A percentile compares a stretch with the other conserved stretches of the same genome.
Evolutionary conservation across 73 alveolate species (phyloP).

Genomic region (Paramecium caudatum): DNA sequence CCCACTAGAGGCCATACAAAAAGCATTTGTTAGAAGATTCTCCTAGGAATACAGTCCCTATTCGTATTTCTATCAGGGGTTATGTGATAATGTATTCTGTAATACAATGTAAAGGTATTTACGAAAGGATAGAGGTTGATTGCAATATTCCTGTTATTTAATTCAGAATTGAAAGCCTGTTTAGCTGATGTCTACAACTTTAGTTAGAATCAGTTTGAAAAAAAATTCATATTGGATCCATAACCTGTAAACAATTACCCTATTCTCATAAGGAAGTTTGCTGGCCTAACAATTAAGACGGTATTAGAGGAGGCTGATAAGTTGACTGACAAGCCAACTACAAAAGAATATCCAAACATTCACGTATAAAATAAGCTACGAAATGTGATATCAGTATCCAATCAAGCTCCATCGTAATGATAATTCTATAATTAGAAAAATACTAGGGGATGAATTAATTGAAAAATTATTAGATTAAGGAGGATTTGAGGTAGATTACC

Average conservation of each 20-base stretch:
- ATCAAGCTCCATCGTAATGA: background rate
- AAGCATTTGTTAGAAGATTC: slow-evolving; percentile 27
- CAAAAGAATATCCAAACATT: slow-evolving; percentile 4
- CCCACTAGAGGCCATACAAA: background rate
- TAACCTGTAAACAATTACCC: background rate
- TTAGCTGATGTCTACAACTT: background rate
- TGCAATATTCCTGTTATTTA: background rate
- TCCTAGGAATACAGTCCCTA: slow-evolving; percentile 19
- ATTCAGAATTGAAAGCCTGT: slow-evolving; percentile 8
- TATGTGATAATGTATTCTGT: background rate
- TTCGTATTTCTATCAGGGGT: slow-evolving; percentile 5
- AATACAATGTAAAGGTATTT: background rate
- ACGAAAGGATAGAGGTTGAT: slow-evolving; percentile 21
- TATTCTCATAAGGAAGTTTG: slow-evolving; percentile 35
- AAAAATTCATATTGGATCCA: slow-evolving; percentile 26
- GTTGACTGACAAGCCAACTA: background rate
- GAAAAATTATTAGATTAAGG: background rate
- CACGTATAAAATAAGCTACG: slow-evolving; percentile 15
- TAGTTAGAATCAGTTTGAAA: slow-evolving; percentile 17
- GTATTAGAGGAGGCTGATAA: slow-evolving; percentile 13
- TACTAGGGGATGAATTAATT: background rate
- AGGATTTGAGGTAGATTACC: slow-evolving; percentile 6
- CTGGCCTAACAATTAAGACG: slow-evolving; percentile 52
- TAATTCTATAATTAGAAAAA: background rate
- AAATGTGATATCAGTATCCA: background rate